A percentile compares a stretch with the other conserved stretches of the same genome.
Conservation (phyloP, 306 rosid genomes). For the Dalbergia cochinchinensis region DNA sequence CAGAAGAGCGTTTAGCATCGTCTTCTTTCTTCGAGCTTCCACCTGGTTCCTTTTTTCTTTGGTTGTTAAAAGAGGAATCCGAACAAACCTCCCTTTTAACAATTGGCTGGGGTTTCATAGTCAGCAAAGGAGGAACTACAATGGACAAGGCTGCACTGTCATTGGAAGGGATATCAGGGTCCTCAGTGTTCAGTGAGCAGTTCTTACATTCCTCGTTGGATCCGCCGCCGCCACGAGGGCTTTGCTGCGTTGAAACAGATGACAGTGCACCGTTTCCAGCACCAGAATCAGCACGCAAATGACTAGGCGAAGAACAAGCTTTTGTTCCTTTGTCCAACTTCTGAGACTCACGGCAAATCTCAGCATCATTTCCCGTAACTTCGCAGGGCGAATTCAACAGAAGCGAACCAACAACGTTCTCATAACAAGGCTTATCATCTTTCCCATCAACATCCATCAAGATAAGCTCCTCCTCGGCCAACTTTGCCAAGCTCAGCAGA, state of each 20-base stretch:
- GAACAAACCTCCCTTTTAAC: conserved; percentile 46
- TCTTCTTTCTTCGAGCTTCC: conserved; percentile 57
- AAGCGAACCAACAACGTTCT: conserved; percentile 52
- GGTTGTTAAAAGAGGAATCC: conserved; percentile 40
- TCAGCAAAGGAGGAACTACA: conserved; percentile 19
- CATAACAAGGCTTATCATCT: conserved; percentile 51
- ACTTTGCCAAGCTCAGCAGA: conserved; percentile 48
- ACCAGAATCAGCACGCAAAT: conserved; percentile 42
- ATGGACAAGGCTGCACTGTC: conserved; percentile 35
- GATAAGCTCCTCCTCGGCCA: conserved; percentile 45
- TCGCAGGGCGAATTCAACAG: conserved; percentile 56
- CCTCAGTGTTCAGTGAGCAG: conserved; percentile 73
- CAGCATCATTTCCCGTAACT: conserved; percentile 50
- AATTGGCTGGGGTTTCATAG: conserved; percentile 41
- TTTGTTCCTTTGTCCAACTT: conserved; percentile 43
- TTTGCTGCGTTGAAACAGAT: conserved; percentile 35
- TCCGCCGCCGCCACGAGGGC: conserved; percentile 42
- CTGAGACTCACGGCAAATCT: conserved; percentile 41
- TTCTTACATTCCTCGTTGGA: conserved; percentile 40
- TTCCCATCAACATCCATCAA: conserved; percentile 57
- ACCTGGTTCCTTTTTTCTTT: conserved; percentile 44
- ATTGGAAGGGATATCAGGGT: conserved; percentile 69
- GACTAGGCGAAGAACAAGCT: conserved; percentile 40
- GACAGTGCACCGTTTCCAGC: conserved; percentile 48
- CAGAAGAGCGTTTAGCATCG: conserved; percentile 40